Evolutionary conservation across 1,284 basidiomycete genomes (phyloP), one percentile per base, ranked within the genome.

Genomic region (Takashimella tepidaria): DNA sequence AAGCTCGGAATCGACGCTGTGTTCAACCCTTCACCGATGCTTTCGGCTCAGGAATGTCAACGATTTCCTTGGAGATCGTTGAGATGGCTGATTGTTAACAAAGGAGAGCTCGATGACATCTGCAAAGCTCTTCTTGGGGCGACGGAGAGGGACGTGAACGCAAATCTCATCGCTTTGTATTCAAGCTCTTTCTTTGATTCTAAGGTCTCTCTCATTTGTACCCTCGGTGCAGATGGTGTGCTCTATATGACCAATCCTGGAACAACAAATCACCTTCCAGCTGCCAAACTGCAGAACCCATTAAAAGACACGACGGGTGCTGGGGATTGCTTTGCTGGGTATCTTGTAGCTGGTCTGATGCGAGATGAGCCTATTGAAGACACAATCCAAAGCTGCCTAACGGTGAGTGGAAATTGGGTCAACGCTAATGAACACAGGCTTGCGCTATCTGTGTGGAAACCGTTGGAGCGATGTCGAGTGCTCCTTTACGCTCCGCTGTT

Each of bases 21-120:
- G n/a, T 80, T 79, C 71, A 83, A 83, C 63, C 81, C 81, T 0
- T 79, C 77, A 0, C 81, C 81, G 4, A 81, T 83, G 79, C 77
- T 77, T 2, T 62, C 68, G 1, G 41, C 54, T 1, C 58, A 59
- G 0, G 70, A 80, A 53, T 69, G 81, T 16, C 60, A 62, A 4
- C 45, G 59, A 0, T 80, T 82, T 61, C 74, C 76, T 0, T 82
- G 80, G 81, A 49, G 51, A 0, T 45, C 60, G 19, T 62, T 82
- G 6, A 72, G 76, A 25, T 80, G 79, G 73, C 68, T 82, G 21
- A 70, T 82, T 23, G 76, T 83, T 40, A 83, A 83, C 60, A 76
- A 81, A 56, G 80, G 79, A 20, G 81, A 82, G 57, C 56, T 66
- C 10, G 59, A 54, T n/a, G 64, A 61, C 50, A 62, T 70, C 11